phyloP scores from a whole-genome alignment of 345 rosid species.

The Cochlearia excelsa region DNA sequence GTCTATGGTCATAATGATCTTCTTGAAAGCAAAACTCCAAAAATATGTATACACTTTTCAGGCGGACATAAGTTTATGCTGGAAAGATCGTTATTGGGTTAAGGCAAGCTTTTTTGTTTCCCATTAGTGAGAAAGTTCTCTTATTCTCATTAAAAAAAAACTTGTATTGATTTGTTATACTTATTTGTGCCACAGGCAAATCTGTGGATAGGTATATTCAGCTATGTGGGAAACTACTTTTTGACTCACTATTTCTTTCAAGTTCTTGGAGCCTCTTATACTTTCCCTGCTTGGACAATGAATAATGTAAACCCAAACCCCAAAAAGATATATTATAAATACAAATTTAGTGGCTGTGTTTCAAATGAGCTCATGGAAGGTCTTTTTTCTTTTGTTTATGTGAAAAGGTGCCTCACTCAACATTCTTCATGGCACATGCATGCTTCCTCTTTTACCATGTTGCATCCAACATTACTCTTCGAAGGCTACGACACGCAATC shows the following conservation, averaged over 20 bases:
- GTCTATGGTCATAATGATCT: neutral
- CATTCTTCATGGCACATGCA: slow-evolving; percentile 89
- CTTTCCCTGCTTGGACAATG: slow-evolving; percentile 99
- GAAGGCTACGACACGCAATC: slow-evolving; percentile 65
- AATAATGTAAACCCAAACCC: slow-evolving; percentile 58
- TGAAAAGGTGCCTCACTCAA: slow-evolving; percentile 92
- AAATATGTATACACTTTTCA: slow-evolving; percentile 22
- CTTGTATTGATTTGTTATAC: slow-evolving; percentile 1
- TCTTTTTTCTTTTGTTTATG: neutral
- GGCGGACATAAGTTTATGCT: slow-evolving; percentile 67
- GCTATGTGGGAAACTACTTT: slow-evolving; percentile 96
- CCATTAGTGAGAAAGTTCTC: neutral
- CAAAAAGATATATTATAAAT: neutral
- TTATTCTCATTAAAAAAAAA: too few relatives aligned
- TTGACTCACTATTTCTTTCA: slow-evolving; percentile 99
- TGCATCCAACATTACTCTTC: slow-evolving; percentile 79
- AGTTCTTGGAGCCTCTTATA: slow-evolving; percentile 96
- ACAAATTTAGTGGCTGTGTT: neutral
- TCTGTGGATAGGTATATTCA: slow-evolving; percentile 81
- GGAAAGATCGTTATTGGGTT: slow-evolving; percentile 91
- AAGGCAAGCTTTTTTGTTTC: slow-evolving; percentile 65
- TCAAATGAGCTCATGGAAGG: neutral
- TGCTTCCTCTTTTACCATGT: slow-evolving; percentile 97
- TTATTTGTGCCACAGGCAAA: slow-evolving; percentile 60
- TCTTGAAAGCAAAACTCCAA: neutral